phyloP scores from a whole-genome alignment of 179 eudicot genomes.

The Amaranthus tricolor region DNA sequence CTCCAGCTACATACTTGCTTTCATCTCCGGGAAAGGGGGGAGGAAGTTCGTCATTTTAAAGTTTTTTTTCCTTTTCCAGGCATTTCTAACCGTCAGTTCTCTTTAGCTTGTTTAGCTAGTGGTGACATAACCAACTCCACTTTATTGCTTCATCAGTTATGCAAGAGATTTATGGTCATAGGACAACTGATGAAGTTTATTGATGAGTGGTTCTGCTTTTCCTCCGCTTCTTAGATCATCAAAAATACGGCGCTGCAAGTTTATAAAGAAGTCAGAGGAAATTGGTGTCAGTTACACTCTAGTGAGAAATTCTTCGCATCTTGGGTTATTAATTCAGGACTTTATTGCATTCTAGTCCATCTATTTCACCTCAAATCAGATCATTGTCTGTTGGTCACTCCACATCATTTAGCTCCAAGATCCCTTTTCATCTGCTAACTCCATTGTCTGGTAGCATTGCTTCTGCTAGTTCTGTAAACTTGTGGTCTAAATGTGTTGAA shows the following conservation, averaged over 20 bases:
- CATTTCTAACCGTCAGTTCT: slow-evolving; percentile 15
- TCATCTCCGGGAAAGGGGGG: slow-evolving; percentile 30
- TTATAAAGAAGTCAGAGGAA: slow-evolving; percentile 44
- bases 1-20: slow-evolving; percentile 32
- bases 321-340: slow-evolving; percentile 20
- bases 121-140: slow-evolving; percentile 17
- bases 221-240: slow-evolving; percentile 67
- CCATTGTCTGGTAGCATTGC: background rate
- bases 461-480: slow-evolving; percentile 21
- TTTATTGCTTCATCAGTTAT: slow-evolving; percentile 13
- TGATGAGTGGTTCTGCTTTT: slow-evolving; percentile 49
- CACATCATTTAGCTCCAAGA: slow-evolving; percentile 14
- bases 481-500: slow-evolving; percentile 19
- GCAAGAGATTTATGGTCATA: slow-evolving; percentile 25
- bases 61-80: slow-evolving; percentile 15
- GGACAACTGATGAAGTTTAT: slow-evolving; percentile 24
- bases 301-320: slow-evolving; percentile 20
- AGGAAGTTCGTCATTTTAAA: slow-evolving; percentile 18
- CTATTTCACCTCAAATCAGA: slow-evolving; percentile 21
- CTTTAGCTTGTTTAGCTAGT: slow-evolving; percentile 16
- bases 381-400: slow-evolving; percentile 20
- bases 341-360: slow-evolving; percentile 22
- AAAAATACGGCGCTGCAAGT: slow-evolving; percentile 42
- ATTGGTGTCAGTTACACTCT: slow-evolving; percentile 32
- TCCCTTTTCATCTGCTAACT: slow-evolving; percentile 1